phyloP scores from a whole-genome alignment of 306 rosid genomes.

The Cucurbita maxima region DNA sequence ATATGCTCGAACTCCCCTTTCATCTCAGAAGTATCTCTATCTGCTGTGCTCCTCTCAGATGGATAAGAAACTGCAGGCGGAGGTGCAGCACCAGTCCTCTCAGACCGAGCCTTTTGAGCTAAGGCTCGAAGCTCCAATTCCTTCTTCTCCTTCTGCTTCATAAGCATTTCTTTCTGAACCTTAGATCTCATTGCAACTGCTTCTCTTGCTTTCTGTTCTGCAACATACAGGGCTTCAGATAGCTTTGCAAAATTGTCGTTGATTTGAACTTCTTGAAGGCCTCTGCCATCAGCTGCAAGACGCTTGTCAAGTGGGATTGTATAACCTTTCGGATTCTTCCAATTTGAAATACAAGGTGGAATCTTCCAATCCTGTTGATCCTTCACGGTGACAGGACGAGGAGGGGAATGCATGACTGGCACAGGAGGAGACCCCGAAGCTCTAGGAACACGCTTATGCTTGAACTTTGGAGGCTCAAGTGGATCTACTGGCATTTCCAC shows the following conservation, averaged over 20 bases:
- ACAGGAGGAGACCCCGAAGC: slow-evolving; percentile 87
- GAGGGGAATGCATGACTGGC: slow-evolving; percentile 89
- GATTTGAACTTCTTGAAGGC: slow-evolving; percentile 81
- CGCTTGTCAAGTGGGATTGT: slow-evolving; percentile 86
- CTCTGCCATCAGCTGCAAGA: slow-evolving; percentile 79
- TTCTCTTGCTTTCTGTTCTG: slow-evolving; percentile 90
- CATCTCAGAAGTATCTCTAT: slow-evolving; percentile 27
- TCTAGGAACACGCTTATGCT: slow-evolving; percentile 83
- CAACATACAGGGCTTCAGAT: slow-evolving; percentile 65
- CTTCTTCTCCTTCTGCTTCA: slow-evolving; percentile 79
- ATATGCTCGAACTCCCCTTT: slow-evolving; percentile 40
- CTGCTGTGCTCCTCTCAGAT: slow-evolving; percentile 27
- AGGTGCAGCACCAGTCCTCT: slow-evolving; percentile 62
- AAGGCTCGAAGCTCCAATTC: slow-evolving; percentile 64
- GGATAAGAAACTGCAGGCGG: slow-evolving; percentile 22
- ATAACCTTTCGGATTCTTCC: slow-evolving; percentile 94
- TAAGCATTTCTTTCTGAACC: slow-evolving; percentile 76
- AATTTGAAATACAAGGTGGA: slow-evolving; percentile 82
- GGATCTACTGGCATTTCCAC: slow-evolving; percentile 91
- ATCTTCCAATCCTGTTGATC: slow-evolving; percentile 95
- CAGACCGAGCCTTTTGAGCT: slow-evolving; percentile 74
- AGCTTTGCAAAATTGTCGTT: slow-evolving; percentile 81
- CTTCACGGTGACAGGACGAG: slow-evolving; percentile 75
- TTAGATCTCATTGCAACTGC: slow-evolving; percentile 82
- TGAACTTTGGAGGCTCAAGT: slow-evolving; percentile 83